Conservation (phyloP, 202 grass and related monocot genomes). For the Cymbopogon flexuosus region DNA sequence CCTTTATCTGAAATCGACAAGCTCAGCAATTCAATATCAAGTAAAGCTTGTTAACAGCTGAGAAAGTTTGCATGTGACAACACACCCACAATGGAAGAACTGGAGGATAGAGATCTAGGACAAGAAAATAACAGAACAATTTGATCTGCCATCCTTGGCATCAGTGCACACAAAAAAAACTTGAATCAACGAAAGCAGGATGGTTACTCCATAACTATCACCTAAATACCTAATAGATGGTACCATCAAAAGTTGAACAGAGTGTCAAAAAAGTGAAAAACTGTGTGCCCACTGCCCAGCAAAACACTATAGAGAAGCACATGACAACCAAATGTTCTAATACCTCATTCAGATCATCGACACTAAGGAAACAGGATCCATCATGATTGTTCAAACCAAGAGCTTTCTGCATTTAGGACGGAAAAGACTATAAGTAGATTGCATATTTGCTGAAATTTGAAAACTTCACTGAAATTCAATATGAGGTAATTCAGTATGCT, state of each 20-base stretch:
- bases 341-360: slow-evolving; percentile 90
- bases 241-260: slow-evolving; percentile 9
- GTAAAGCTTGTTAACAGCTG: not conserved
- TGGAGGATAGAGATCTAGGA: slow-evolving; percentile 7
- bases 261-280: not conserved
- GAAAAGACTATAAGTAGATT: slow-evolving; percentile 39
- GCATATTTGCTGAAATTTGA: slow-evolving; percentile 33
- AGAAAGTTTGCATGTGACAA: not conserved
- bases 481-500: slow-evolving; percentile 39
- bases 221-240: not conserved
- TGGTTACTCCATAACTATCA: not conserved
- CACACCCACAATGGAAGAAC: not conserved
- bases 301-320: slow-evolving; percentile 33
- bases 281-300: not conserved
- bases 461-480: slow-evolving; percentile 11
- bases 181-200: slow-evolving; percentile 27
- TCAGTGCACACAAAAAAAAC: not conserved
- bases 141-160: not conserved
- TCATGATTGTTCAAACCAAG: slow-evolving; percentile 54
- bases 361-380: slow-evolving; percentile 56
- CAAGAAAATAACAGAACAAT: slow-evolving; percentile 2
- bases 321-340: slow-evolving; percentile 25
- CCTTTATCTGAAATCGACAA: slow-evolving; percentile 69
- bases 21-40: slow-evolving; percentile 1
- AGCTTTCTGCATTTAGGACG: slow-evolving; percentile 55